Base-by-base conservation (phyloP, 768 basidiomycete genomes). In the Tylopilus felleus region DNA sequence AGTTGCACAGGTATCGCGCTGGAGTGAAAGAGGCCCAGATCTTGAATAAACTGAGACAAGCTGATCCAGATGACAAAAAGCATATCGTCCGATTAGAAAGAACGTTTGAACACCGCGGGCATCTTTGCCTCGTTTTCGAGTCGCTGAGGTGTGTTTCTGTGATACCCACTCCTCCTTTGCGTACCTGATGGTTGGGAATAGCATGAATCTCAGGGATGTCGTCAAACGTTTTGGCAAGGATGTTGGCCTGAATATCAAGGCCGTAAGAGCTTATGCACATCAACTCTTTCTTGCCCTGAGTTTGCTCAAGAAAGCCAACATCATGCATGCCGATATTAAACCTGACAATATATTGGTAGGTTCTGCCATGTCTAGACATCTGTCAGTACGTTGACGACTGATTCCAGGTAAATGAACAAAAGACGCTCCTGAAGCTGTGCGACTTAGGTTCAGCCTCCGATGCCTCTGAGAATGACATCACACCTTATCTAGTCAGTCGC, bases 291-390 rank as follows among this genome's bases (percentile, higher is more conserved):
- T 98, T 49, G 82, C 92, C 17, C 71, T 98, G 58, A 82, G 88
- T 60, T 75, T 95, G 51, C 75, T 98, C 66, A 83, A 84, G 60
- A 98, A 98, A 73, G 81, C 85, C 55, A 93, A 90, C 60, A 84
- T 98, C 55, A 97, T 98, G 83, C 97, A 99, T 64, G 97, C 97
- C 8, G 97, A 99, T 67, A 91, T 99, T 69, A 98, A 98, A 71
- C 97, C 97, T 19, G 97, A 98, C 69, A 98, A 98, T 68, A 96
- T 99, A 40, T 71, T 98, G 64, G 95, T 94, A 58, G 29, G 86
- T 79, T 33, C 44, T 17, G n/a, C 53, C 28, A 10, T 49, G 21
- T 3, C 35, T 54, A 60, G 43, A 36, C 51, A 40, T 36, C 47
- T 64, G 54, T 56, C 60, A 51, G 49, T 55, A 53, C 42, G 51